Base-by-base conservation (phyloP, 371 early-diverging fungal genomes). In the Mortierella sp. region DNA sequence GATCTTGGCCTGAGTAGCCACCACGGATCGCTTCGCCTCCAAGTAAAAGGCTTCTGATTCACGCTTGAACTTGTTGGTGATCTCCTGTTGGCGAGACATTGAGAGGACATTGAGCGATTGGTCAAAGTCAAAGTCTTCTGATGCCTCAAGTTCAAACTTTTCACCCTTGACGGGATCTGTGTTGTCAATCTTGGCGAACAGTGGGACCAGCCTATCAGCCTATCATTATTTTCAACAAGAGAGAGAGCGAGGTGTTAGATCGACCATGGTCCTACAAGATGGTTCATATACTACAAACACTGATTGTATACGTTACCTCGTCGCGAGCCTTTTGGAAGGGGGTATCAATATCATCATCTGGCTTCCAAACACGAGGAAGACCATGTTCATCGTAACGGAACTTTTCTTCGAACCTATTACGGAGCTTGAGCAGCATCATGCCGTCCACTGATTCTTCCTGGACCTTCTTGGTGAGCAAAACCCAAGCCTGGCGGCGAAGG, bases 21-120 rank as follows among this genome's bases (percentile, higher is more conserved):
- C 96, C 55, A 95, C 89, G 0, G 96, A 92, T 27, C 98, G 91
- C 80, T 98, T 98, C 3, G 98, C 98, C 69, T 98, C 98, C 57
- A 97, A 78, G 63, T 92, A 98, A 69, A 95, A 85, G 2, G 90
- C 90, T 79, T 97, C 96, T 0, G 94, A 91, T 64, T 97, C 97
- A 25, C 92, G 86, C 71, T 89, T 89, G 84, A 97, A 95, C 50
- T 92, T 81, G 44, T 87, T 90, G n/a, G 86, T 84, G 56, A 96
- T 79, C 46, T 91, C 92, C 51, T 91, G 89, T 63, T 90, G 88
- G 47, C 91, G 89, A 7, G 86, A 79, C 46, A 90, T 86, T 14
- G 88, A 80, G 21, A 96, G 79, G 5, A 94, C 82, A 12, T 71
- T 81, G 60, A 91, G 80, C 1, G 91, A 83, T 19, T 85, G 80